Conservation (phyloP, 805 yeast genomes). For the Saturnispora sekii region DNA sequence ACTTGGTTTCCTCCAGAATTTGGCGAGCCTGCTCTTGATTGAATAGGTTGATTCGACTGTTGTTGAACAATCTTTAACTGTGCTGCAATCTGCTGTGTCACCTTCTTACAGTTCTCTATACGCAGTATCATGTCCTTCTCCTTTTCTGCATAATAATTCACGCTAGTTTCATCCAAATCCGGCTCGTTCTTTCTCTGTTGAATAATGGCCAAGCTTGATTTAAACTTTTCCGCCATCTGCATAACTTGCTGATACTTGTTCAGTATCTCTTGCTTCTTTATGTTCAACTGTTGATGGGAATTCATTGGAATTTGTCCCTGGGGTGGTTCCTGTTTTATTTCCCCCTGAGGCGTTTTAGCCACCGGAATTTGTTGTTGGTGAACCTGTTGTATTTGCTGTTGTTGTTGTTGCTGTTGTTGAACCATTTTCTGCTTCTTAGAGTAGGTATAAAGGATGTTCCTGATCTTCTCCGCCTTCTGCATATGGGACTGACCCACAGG, state of each 20-base stretch:
- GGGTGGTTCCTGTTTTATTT: background rate
- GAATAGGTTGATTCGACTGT: slow-evolving; percentile 14
- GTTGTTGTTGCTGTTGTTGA: slow-evolving; percentile 22
- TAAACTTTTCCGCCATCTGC: slow-evolving; percentile 38
- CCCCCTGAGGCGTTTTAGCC: slow-evolving; percentile 6
- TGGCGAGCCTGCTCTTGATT: slow-evolving; percentile 2
- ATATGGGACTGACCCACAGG: slow-evolving; percentile 55
- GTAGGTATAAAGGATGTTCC: slow-evolving; percentile 44
- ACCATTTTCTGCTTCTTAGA: slow-evolving; percentile 21
- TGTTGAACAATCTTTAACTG: slow-evolving; percentile 27
- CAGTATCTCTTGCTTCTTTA: slow-evolving; percentile 23
- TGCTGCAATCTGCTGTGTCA: slow-evolving; percentile 33
- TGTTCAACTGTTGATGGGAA: slow-evolving; percentile 18
- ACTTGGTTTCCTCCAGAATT: slow-evolving; percentile 11
- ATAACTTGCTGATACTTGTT: slow-evolving; percentile 35
- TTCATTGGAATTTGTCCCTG: slow-evolving; percentile 12
- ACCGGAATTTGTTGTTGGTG: slow-evolving; percentile 9
- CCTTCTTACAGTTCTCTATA: slow-evolving; percentile 37
- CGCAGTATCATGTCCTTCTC: slow-evolving; percentile 38
- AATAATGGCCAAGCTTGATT: slow-evolving; percentile 39
- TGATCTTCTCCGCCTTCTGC: slow-evolving; percentile 54
- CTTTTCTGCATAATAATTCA: slow-evolving; percentile 36
- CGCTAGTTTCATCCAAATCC: slow-evolving; percentile 35
- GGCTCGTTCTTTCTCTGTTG: slow-evolving; percentile 38
- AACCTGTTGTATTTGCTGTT: slow-evolving; percentile 10